Evolutionary conservation across 306 rosid species (phyloP), one percentile per base, ranked within the genome.

Genomic region (Cicer cuneatum): DNA sequence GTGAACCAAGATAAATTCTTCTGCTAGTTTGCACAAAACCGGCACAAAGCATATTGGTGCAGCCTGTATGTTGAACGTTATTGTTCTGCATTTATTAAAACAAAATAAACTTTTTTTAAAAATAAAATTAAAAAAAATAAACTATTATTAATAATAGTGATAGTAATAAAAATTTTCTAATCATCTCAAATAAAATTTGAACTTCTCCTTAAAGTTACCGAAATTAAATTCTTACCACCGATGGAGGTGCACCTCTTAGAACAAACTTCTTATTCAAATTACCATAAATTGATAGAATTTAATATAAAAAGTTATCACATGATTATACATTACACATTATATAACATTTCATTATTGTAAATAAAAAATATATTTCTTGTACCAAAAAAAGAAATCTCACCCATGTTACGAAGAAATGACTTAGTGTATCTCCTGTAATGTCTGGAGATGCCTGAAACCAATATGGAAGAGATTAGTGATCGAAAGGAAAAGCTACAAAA

Each of bases 21-120:
- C 7, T 39, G 45, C 51, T 38, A 14, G 21, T 14, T 45, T 75
- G 73, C 21, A 65, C 73, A 37, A 75, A 75, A 13, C 80, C 80
- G 3, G 72, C 2, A 41, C 80, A 65, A 8, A 8, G 13, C 54
- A 65, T 2, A 42, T 75, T 53, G 38, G 8, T 21, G 73, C 80
- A 75, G 45, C 80, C 73, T 41, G 57, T 53, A 14, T 19, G 18
- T 12, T 7, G 13, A 14, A 10, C n/a, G 5, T 8, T 1, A 57
- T 72, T 48, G 14, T 12, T 2, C 77, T 72, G 46, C 77, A 42
- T 41, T 29, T 24, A 7, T 42, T 7, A 2, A 72, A 19, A 2
- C 0, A 52, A 56, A 41, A 51, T 35, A 2, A 68, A 33, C 29
- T 29, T 14, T 10, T 2, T 46, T 46, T 0, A 24, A 5, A 45